Conservation (phyloP, 352 stramenopile genomes). For the Chrysophaeum taylorii region DNA sequence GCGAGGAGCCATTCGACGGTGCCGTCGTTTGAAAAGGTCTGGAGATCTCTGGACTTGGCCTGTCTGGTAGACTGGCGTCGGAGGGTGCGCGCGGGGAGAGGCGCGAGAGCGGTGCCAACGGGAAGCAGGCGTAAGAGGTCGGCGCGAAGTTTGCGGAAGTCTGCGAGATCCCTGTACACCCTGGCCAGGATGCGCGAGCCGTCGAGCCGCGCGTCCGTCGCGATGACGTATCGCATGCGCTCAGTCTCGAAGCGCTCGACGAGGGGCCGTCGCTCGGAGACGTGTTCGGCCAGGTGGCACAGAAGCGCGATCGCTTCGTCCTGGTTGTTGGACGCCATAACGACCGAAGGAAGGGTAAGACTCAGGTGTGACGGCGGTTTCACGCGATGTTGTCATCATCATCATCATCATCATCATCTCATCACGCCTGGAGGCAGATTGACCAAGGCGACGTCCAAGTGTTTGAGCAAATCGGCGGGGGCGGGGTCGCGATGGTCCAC, state of each 20-base stretch:
- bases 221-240: no score
- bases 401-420: no score
- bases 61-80: neutral
- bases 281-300: neutral
- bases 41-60: neutral
- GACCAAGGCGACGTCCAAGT: slow-evolving; percentile 40
- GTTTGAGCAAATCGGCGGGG: slow-evolving; percentile 66
- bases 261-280: neutral
- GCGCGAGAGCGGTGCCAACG: neutral
- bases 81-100: neutral
- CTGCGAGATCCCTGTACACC: neutral
- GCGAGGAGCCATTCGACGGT: neutral
- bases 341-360: neutral
- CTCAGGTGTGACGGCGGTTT: no score
- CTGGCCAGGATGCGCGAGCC: neutral
- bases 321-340: neutral
- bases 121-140: neutral
- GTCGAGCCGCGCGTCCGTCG: no score
- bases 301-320: neutral
- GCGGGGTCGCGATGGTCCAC: slow-evolving; percentile 74
- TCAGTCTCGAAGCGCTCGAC: neutral
- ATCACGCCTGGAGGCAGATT: neutral
- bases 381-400: no score
- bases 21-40: neutral
- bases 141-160: neutral